Conservation (phyloP, 1,139 yeast genomes). For the Suhomyces wounanorum region DNA sequence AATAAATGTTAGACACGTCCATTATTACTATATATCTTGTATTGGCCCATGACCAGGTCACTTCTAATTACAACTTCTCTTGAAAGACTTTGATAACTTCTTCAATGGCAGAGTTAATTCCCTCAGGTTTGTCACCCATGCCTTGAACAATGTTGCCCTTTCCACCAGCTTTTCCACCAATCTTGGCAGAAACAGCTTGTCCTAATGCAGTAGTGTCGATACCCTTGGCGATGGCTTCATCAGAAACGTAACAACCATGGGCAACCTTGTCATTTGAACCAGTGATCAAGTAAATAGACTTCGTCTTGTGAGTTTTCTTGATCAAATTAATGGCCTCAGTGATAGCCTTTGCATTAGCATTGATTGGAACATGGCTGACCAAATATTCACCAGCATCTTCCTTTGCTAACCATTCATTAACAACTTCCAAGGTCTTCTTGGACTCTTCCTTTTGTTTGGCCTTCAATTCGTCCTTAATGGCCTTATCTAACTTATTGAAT, state of each 20-base stretch:
- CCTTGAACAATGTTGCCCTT: conserved; percentile 97
- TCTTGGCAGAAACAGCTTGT: conserved; percentile 61
- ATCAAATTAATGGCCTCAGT: conserved; percentile 87
- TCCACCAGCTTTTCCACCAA: conserved; percentile 99
- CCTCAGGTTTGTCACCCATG: conserved; percentile 81
- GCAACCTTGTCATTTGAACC: conserved; percentile 82
- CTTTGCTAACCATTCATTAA: conserved; percentile 62
- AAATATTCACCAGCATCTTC: conserved; percentile 49
- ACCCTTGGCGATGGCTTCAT: conserved; percentile 69
- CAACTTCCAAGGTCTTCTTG: conserved; percentile 78
- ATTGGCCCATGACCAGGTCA: neutral
- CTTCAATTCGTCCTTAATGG: conserved; percentile 84
- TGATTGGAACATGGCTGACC: conserved; percentile 67
- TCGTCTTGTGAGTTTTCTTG: conserved; percentile 75
- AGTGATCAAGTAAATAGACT: conserved; percentile 80
- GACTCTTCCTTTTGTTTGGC: conserved; percentile 84
- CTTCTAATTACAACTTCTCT: conserved; percentile 46
- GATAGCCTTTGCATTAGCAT: conserved; percentile 90
- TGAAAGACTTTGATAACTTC: conserved; percentile 62
- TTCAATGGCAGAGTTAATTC: conserved; percentile 70
- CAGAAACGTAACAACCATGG: conserved; percentile 88
- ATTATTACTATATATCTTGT: conserved; percentile 7
- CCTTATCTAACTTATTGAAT: conserved; percentile 79
- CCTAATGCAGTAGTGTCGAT: conserved; percentile 79
- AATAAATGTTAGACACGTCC: neutral